Evolutionary conservation across 2,329 filamentous ascomycete species (phyloP).

Genomic region (Colletotrichum sp.): DNA sequence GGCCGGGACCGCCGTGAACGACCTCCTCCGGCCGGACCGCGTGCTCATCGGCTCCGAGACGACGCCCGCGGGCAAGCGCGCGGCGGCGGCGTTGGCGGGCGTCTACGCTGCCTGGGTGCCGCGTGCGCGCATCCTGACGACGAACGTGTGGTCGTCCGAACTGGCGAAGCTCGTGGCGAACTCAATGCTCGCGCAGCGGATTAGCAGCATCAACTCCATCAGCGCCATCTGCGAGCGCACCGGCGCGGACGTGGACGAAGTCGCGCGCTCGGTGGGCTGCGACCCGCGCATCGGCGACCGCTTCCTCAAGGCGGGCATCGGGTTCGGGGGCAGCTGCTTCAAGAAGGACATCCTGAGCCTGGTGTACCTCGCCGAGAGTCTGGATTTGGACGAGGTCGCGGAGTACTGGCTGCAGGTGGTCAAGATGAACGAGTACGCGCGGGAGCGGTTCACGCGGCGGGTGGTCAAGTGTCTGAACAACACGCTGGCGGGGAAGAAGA

Average conservation of each 20-base stretch:
- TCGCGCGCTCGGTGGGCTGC: conserved; percentile 69
- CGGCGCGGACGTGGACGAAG: conserved; percentile 75
- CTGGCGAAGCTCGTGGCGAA: conserved; percentile 81
- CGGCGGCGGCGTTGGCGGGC: conserved; percentile 65
- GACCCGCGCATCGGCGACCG: conserved; percentile 75
- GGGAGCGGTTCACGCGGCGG: conserved; percentile 68
- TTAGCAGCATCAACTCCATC: conserved; percentile 81
- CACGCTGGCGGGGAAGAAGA: conserved; percentile 72
- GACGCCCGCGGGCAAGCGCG: conserved; percentile 62
- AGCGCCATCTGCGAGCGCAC: conserved; percentile 78
- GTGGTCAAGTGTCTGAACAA: conserved; percentile 72
- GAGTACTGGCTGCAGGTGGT: conserved; percentile 78
- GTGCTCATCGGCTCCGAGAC: conserved; percentile 74
- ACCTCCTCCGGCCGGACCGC: conserved; percentile 73
- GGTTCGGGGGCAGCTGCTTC: conserved; percentile 83
- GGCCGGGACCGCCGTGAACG: conserved; percentile 75
- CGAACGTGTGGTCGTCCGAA: conserved; percentile 79
- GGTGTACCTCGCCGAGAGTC: conserved; percentile 74
- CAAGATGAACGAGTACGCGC: conserved; percentile 77
- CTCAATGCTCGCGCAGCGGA: conserved; percentile 79
- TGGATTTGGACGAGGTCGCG: conserved; percentile 73
- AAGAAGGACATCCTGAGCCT: conserved; percentile 79
- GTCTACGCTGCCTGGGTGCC: conserved; percentile 78
- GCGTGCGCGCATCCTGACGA: conserved; percentile 68
- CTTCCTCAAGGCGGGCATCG: conserved; percentile 76